Percentiles rank a stretch among this genome's conserved stretches.
Evolutionary conservation across 805 yeast genomes (phyloP).

Genomic region (Metschnikowia similis): DNA sequence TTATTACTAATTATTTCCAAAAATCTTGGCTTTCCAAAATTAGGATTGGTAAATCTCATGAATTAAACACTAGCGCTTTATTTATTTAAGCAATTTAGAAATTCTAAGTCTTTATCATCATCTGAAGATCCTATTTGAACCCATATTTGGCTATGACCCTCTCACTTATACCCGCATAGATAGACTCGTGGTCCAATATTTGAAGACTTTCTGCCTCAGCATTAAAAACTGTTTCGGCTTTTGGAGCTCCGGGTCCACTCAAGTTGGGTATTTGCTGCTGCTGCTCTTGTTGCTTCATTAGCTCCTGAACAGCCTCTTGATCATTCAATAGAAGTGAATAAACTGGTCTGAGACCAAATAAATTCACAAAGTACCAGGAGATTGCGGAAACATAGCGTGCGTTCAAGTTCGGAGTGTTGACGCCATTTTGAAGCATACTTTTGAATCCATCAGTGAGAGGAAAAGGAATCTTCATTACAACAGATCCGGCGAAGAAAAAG

Average conservation of each 20-base stretch:
- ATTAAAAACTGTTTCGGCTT: constrained; percentile 58
- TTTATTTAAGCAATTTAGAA: background rate
- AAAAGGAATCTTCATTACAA: constrained; percentile 77
- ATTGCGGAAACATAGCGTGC: constrained; percentile 90
- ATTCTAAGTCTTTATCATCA: background rate
- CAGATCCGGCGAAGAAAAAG: constrained; percentile 87
- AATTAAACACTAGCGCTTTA: background rate
- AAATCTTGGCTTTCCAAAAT: too few species aligned
- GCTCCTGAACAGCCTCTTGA: constrained; percentile 40
- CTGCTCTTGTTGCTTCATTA: constrained; percentile 40
- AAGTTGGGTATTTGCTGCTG: constrained; percentile 37
- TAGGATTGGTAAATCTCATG: too few species aligned
- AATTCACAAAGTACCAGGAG: constrained; percentile 92
- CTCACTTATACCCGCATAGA: constrained; percentile 51
- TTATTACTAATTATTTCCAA: background rate
- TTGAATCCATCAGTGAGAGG: constrained; percentile 87
- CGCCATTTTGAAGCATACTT: constrained; percentile 86
- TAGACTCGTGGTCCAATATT: constrained; percentile 48
- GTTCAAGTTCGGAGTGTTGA: constrained; percentile 77
- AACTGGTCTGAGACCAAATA: constrained; percentile 78
- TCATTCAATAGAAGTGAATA: constrained; percentile 65
- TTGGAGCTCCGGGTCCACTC: constrained; percentile 57
- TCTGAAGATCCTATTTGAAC: background rate
- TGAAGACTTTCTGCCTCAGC: constrained; percentile 73
- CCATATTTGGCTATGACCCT: constrained; percentile 11